Evolutionary conservation across 1,284 basidiomycete species (phyloP).

Genomic region (Porogramme epimiltina): DNA sequence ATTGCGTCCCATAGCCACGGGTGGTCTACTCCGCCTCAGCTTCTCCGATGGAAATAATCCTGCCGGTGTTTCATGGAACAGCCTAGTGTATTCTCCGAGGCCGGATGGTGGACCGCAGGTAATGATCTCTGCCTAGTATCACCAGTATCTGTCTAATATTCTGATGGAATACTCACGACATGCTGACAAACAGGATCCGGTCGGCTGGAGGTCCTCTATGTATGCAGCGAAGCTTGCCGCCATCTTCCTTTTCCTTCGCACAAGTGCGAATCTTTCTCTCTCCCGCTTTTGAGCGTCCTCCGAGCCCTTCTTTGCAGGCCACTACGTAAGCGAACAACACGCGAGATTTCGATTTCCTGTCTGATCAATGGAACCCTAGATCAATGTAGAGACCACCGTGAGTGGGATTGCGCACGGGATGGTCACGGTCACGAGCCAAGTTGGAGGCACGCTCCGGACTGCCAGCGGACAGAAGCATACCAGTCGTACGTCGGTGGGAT

Average conservation of each 20-base stretch:
- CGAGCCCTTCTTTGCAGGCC: constrained; percentile 15
- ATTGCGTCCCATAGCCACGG: too few relatives aligned
- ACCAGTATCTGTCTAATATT: too few relatives aligned
- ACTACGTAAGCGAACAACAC: constrained; percentile 22
- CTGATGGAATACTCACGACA: too few relatives aligned
- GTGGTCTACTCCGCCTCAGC: too few relatives aligned
- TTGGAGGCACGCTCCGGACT: constrained; percentile 67
- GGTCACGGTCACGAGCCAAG: constrained; percentile 66
- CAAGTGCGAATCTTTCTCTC: constrained; percentile 29
- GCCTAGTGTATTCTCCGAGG: too few relatives aligned
- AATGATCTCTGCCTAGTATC: too few relatives aligned
- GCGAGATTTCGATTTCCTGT: background rate
- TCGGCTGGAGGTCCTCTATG: too few relatives aligned
- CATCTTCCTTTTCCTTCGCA: constrained; percentile 49
- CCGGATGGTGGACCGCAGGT: too few relatives aligned
- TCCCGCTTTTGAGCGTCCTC: background rate
- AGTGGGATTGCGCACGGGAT: constrained; percentile 83
- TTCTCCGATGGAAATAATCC: too few relatives aligned
- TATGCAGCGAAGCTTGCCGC: constrained; percentile 46
- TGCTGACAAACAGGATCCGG: too few relatives aligned
- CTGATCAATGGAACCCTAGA: constrained; percentile 42
- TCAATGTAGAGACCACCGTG: constrained; percentile 81
- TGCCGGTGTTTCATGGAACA: too few relatives aligned
- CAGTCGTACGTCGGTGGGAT: constrained; percentile 68
- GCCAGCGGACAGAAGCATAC: constrained; percentile 73